Percentiles rank a stretch among this genome's conserved stretches.
Evolutionary conservation across 2,329 filamentous ascomycete genomes (phyloP).

Genomic region (Teratosphaeria gauchensis): DNA sequence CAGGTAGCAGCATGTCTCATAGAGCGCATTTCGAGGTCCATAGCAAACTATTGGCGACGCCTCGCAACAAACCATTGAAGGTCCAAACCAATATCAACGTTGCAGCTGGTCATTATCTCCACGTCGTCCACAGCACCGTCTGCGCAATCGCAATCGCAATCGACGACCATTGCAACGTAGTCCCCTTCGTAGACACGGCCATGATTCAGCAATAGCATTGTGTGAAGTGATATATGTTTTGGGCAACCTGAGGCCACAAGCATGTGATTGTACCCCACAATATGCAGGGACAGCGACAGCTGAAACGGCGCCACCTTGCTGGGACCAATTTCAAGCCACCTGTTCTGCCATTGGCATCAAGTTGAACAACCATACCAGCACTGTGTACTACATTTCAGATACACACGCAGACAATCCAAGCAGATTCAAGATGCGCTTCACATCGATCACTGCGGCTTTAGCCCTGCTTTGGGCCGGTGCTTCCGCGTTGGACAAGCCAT

Average conservation of each 20-base stretch:
- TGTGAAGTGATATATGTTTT: background rate
- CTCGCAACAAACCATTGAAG: background rate
- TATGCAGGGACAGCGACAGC: background rate
- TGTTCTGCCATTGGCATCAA: background rate
- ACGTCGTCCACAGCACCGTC: background rate
- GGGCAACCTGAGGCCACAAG: background rate
- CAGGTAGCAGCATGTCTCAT: background rate
- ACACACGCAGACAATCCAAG: background rate
- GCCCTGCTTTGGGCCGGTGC: slow-evolving; percentile 42
- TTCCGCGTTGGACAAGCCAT: slow-evolving; percentile 39
- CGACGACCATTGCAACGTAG: background rate
- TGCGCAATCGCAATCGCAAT: background rate
- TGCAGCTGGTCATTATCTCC: background rate
- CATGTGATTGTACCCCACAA: background rate
- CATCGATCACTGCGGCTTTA: slow-evolving; percentile 31
- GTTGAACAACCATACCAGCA: background rate
- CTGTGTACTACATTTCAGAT: background rate
- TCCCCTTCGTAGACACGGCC: background rate
- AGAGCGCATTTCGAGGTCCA: background rate
- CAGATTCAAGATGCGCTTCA: background rate
- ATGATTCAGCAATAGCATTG: background rate
- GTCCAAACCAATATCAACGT: background rate
- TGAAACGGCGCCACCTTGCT: background rate
- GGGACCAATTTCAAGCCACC: background rate
- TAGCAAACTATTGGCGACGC: background rate